Base-by-base conservation (phyloP, 176 grass and related monocot species). In the Neostapfia colusana region DNA sequence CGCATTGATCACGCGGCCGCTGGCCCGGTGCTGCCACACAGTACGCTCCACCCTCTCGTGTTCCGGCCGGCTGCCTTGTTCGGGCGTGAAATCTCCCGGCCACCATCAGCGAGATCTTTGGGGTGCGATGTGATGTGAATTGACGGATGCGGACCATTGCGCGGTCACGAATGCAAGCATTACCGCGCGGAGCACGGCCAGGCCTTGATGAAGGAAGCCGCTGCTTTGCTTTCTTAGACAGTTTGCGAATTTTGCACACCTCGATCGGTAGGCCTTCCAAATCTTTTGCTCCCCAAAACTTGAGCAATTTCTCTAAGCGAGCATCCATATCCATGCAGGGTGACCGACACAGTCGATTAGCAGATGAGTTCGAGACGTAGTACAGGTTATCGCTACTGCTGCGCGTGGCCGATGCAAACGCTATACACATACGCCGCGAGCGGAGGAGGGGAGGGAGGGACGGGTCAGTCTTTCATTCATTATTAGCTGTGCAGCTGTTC, bases 31-130 rank as follows among this genome's bases (percentile, higher is more conserved):
- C 36, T 63, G 64, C 63, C 70, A 81, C 70, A 81, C 81, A 59
- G 77, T 41, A 67, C 40, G 48, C 65, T 76, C 76, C 81, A 76
- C 56, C 74, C 43, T 21, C 69, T 62, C 24, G 40, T 74, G 80
- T 66, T 77, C 68, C 67, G 61, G 31, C 71, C 18, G 34, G 42
- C 16, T 81, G 58, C 72, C 72, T 66, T 58, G 66, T 81, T 71
- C n/a, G 57, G 71, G 64, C 76, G 64, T 57, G 63, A 81, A 65
- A 89, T 85, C 86, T 70, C 65, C 49, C 45, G 72, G 18, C 67
- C 71, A 84, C 77, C 72, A 84, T 81, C 77, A 35, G 53, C 31
- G 7, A 67, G 64, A 88, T 89, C 86, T 81, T 50, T 81, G 81
- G 81, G 81, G 82, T 50, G 78, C 49, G 40, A 88, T 81, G 49